Base-by-base conservation (phyloP, 306 rosid species). In the Dalbergia cultrata region DNA sequence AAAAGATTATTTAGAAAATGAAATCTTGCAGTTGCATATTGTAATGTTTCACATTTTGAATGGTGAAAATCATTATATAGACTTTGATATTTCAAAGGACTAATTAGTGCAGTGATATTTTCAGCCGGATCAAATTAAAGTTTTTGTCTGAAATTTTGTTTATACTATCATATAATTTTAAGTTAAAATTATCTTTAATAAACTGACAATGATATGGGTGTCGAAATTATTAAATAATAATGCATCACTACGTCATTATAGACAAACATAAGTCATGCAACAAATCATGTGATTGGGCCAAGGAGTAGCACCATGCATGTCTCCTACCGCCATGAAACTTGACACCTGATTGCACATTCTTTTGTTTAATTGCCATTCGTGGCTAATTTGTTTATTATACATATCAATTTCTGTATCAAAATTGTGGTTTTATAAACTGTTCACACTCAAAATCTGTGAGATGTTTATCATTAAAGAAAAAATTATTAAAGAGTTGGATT, bases 261-360 rank as follows among this genome's bases (percentile, higher is more conserved):
- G 13, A 14, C 6, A 50, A 14, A 6, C 57, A 50, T 50, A 50
- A 50, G 17, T 50, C 6, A 50, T 50, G 57, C 18, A 60, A 21
- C 80, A 78, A 79, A 72, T 62, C 84, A 83, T 84, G 85, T 83
- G 69, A 66, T 37, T 72, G 71, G 67, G 71, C 39, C 31, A 13
- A 47, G 78, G 8, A 54, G 37, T 18, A 18, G 71, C 9, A 47
- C 62, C 5, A 16, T 49, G 54, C 19, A 1, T 82, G 92, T 86
- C 76, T 74, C 92, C 89, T 22, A 79, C 81, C 83, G 19, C 73
- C 85, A 5, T 37, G 47, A 64, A 77, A 77, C 8, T 47, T 26
- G 45, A 17, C 89, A 80, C 84, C 77, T 89, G 83, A 45, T 63
- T 50, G 56, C 80, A 67, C 86, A 70, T 80, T 82, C 78, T 53